Evolutionary conservation across 768 basidiomycete genomes (phyloP).

Genomic region (Auriscalpium vulgare): DNA sequence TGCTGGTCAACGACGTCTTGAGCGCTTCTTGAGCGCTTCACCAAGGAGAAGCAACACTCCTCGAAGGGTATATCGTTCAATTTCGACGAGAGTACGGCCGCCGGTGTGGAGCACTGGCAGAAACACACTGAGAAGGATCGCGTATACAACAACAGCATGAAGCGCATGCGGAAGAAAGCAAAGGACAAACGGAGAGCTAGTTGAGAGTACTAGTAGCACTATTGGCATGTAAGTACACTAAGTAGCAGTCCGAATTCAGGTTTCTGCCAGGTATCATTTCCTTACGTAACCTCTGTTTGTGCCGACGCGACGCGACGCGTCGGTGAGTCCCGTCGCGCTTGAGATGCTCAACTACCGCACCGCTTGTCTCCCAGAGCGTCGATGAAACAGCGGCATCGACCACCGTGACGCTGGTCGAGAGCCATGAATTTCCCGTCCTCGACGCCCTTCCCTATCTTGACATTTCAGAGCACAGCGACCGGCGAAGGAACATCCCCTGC

Average conservation of each 20-base stretch:
- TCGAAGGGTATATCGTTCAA: constrained; percentile 79
- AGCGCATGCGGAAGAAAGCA: constrained; percentile 70
- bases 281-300: too few relatives aligned
- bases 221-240: too few relatives aligned
- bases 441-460: constrained; percentile 10
- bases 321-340: neutral
- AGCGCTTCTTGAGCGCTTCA: constrained; percentile 73
- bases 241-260: too few relatives aligned
- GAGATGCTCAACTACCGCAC: too few relatives aligned
- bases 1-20: too few relatives aligned
- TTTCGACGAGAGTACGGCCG: constrained; percentile 92
- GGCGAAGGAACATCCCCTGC: constrained; percentile 7
- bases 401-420: neutral
- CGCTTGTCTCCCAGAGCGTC: neutral
- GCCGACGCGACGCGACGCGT: constrained; percentile 1
- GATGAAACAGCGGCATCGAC: neutral
- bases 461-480: constrained; percentile 9
- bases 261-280: too few relatives aligned
- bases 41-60: constrained; percentile 73
- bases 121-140: constrained; percentile 80
- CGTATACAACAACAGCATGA: constrained; percentile 76
- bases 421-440: constrained; percentile 11
- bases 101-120: constrained; percentile 77
- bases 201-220: constrained; percentile 49
- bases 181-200: constrained; percentile 73